Evolutionary conservation across 345 rosid species (phyloP).

Genomic region (Eucalyptus sp.): DNA sequence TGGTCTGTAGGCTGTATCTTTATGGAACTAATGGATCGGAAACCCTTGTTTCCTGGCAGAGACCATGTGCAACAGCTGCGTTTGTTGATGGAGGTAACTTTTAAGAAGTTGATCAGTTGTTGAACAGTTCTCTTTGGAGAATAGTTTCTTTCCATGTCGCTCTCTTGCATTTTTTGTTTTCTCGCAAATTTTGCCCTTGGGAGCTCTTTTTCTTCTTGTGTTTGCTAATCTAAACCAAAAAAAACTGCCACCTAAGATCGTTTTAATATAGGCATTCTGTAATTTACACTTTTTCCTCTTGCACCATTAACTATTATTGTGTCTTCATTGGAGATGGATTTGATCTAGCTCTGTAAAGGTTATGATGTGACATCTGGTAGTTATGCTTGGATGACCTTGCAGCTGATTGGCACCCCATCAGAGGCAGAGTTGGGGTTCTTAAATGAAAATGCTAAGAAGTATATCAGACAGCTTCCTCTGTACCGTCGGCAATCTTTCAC

Average conservation of each 20-base stretch:
- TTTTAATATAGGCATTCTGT: not conserved
- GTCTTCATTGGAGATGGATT: not conserved
- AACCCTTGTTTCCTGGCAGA: constrained; percentile 85
- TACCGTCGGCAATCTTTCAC: constrained; percentile 57
- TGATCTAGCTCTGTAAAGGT: not conserved
- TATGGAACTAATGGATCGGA: constrained; percentile 69
- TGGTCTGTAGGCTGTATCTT: constrained; percentile 98
- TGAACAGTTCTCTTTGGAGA: not conserved
- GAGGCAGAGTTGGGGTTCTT: constrained; percentile 69
- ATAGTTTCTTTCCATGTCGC: not conserved
- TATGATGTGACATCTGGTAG: not conserved
- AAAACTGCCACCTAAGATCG: not conserved
- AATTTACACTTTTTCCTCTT: not conserved
- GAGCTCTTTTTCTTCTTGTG: not conserved
- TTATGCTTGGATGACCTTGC: constrained; percentile 1
- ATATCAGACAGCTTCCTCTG: constrained; percentile 46
- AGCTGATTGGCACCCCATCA: constrained; percentile 82
- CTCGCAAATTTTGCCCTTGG: not conserved
- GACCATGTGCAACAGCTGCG: constrained; percentile 85
- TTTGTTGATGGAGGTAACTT: constrained; percentile 69
- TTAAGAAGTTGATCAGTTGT: not conserved
- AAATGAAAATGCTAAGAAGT: constrained; percentile 76
- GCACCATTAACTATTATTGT: not conserved
- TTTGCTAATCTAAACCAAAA: not conserved
- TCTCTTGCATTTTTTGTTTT: not conserved